Base-by-base conservation (phyloP, 768 basidiomycete genomes). In the Trametes maxima region DNA sequence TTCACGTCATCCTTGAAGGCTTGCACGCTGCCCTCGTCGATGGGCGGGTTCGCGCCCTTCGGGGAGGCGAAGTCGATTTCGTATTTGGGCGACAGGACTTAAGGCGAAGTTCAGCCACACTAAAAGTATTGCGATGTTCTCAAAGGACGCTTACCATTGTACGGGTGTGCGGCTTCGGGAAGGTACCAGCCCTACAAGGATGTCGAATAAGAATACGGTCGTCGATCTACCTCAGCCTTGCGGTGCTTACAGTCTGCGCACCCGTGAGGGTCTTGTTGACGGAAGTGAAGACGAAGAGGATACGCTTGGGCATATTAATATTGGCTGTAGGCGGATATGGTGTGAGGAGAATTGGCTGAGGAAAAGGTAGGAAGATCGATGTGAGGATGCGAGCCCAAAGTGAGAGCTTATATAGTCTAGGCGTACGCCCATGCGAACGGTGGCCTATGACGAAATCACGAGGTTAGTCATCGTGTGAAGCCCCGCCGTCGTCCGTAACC, bases 211-310 rank as follows among this genome's bases (percentile, higher is more conserved):
- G 28, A 33, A 33, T 3, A 8, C 28, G 3, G 8, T 33, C n/a
- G n/a, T 33, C 8, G 28, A 33, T 8, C 28, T 33, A 33, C 8
- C 28, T 3, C 3, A 3, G 8, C 28, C 8, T 33, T 33, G 8
- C 28, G 3, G 28, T 33, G 28, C 79, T 68, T 70, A 86, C 86
- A 12, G 82, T 87, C n/a, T 71, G 73, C 0, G 54, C 66, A 21
- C 82, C 85, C 16, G 76, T 79, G 19, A 88, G 76, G 22, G 81
- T 80, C 70, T 81, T 84, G 70, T 83, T 72, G 60, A 78, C 81
- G 47, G 89, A 91, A 36, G 89, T 89, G 70, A 86, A 82, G n/a
- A 93, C 85, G 72, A 93, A 88, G 66, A 92, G 85, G 39, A 92
- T 73, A 46, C 70, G 69, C 57, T 66, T 63, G 22, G 68, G 22